Evolutionary conservation across 2,329 filamentous ascomycete genomes (phyloP), one percentile per base, ranked within the genome.

Genomic region (Aureobasidium pullulans): DNA sequence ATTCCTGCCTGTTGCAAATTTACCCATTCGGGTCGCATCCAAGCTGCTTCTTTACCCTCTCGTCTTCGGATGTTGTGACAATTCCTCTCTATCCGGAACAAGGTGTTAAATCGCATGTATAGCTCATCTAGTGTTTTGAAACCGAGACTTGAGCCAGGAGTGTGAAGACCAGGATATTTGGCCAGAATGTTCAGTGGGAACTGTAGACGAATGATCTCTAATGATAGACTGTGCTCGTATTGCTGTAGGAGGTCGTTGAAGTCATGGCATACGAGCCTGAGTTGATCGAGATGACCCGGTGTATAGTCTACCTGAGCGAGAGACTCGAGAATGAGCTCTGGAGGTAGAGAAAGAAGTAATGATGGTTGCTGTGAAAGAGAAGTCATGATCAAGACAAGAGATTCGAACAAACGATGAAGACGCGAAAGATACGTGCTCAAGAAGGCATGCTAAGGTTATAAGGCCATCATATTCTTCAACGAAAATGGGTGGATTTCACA

Each of bases 11-110:
- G 66, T 61, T 71, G 67, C 47, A 71, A 64, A 4, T 36, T 60
- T 7, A 69, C 63, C 66, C 68, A 71, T 23, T 69, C 66, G 43
- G 68, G 67, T 47, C 63, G 64, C 31, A 70, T 65, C 69, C 69
- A 70, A 32, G 64, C 61, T 8, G 69, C 63, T 40, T 70, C 66
- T 8, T 66, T 64, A 13, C 62, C 62, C 40, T 66, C 54, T 11
- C 62, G 60, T 42, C 57, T 49, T 16, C 64, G 64, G n/a, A 68
- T 66, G n/a, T 65, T 62, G 23, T 69, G 63, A 65, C 68, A 71
- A 50, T 67, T 64, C 16, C 57, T 57, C 48, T 68, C 63, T 43
- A 70, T 23, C 15, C 50, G 32, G 19, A 16, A 29, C 8, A 69
- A 64, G 4, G 63, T 65, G 10, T 59, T 46, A 6, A 65, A 53